These are phyloP conservation scores for Porogramme epimiltina DNA, from an alignment of 1,284 basidiomycete species.

Conservation along the genomic window DNA sequence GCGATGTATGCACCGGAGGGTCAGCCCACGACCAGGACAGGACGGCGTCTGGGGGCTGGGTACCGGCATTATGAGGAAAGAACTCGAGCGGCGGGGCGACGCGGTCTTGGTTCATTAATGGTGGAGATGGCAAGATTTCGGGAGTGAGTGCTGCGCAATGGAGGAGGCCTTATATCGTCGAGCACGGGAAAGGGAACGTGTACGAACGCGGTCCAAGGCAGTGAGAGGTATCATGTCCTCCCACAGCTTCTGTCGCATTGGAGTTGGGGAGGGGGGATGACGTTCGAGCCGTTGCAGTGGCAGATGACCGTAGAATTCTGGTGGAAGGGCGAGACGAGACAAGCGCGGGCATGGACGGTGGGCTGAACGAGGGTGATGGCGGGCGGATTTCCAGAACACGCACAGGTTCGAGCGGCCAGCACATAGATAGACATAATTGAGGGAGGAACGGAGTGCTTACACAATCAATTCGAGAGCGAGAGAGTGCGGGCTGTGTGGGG, in stretches of 20 bases:
- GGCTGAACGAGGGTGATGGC: constrained; percentile 11
- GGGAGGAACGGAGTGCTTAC: constrained; percentile 1
- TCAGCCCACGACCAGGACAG: too few species aligned
- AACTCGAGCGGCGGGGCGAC: constrained; percentile 1
- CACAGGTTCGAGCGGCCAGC: constrained; percentile 11
- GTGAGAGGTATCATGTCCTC: constrained; percentile 11
- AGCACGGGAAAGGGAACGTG: constrained; percentile 13
- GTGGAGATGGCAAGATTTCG: background rate
- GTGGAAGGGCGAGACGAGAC: constrained; percentile 19
- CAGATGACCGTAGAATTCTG: constrained; percentile 14
- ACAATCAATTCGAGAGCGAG: constrained; percentile 2
- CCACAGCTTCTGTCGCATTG: constrained; percentile 21
- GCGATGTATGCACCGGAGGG: background rate
- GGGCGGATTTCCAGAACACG: constrained; percentile 12
- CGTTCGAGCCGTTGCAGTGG: constrained; percentile 10
- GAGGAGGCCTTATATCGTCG: constrained; percentile 11
- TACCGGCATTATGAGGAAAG: constrained; percentile 1
- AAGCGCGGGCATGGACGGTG: constrained; percentile 20
- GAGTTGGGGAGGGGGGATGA: constrained; percentile 4
- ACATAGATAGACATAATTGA: background rate
- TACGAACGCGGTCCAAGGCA: constrained; percentile 11
- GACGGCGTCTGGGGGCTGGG: background rate
- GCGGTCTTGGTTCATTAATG: constrained; percentile 8
- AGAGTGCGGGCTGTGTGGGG: constrained; percentile 8
- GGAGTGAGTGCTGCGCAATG: background rate